phyloP scores from a whole-genome alignment of 805 yeast genomes.

The Jamesozyma rosinii region DNA sequence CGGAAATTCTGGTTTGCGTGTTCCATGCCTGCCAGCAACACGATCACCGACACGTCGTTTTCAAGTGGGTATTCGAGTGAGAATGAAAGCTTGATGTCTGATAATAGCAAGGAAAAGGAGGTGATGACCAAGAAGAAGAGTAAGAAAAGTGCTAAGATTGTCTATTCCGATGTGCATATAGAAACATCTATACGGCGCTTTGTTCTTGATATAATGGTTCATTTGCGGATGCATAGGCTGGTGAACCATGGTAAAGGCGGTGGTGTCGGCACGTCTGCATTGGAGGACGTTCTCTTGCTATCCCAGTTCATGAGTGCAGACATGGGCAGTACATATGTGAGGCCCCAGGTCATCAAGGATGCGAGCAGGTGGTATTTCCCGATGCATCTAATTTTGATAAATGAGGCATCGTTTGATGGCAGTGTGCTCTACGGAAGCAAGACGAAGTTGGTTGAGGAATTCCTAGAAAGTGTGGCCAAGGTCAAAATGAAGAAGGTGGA shows the following conservation, averaged over 20 bases:
- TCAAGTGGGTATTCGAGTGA: conserved; percentile 5
- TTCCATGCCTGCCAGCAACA: conserved; percentile 5
- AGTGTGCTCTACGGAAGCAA: conserved; percentile 25
- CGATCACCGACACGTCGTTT: background rate
- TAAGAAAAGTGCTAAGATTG: background rate
- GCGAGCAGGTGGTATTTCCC: conserved; percentile 45
- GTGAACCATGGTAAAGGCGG: conserved; percentile 33
- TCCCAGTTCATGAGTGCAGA: conserved; percentile 36
- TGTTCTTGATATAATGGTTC: conserved; percentile 49
- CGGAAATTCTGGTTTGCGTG: conserved; percentile 34
- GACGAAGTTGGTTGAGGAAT: conserved; percentile 20
- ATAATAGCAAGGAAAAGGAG: background rate
- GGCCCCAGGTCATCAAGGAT: conserved; percentile 43
- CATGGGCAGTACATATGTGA: conserved; percentile 33
- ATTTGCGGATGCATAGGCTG: conserved; percentile 47
- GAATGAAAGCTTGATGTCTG: background rate
- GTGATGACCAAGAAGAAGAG: background rate
- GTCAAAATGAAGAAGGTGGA: conserved; percentile 12
- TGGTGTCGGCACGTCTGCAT: conserved; percentile 43
- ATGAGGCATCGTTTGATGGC: conserved; percentile 28
- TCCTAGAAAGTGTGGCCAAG: conserved; percentile 14
- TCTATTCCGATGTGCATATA: conserved; percentile 2
- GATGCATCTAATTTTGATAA: conserved; percentile 41
- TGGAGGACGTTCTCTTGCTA: conserved; percentile 36
- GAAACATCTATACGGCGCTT: conserved; percentile 31